Base-by-base conservation (phyloP, 192 early-diverging fungal genomes). In the Podila epicladia region DNA sequence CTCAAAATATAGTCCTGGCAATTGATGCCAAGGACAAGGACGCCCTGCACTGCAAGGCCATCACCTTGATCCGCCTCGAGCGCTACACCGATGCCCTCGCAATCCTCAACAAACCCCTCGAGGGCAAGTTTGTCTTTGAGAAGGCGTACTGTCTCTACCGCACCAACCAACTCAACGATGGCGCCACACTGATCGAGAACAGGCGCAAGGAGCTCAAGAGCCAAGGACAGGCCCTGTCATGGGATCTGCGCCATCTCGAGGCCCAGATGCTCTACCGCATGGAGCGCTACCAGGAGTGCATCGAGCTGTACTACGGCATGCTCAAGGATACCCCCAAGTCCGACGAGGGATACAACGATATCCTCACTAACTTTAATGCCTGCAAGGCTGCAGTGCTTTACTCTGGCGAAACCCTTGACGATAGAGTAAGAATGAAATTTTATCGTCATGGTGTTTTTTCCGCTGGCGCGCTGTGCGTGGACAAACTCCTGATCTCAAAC, bases 261-360 rank as follows among this genome's bases (percentile, higher is more conserved):
- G 92, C 88, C 29, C 93, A 94, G 85, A 74, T 92, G 86, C 88
- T 93, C 32, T 92, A 91, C 58, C 83, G 89, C 20, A 73, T 87
- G 72, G 91, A 92, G 65, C 70, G 87, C 38, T 91, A 86, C 50
- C 82, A 71, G 28, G 83, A 78, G 12, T 85, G 83, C 33, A 55
- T 89, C 11, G 83, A 77, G 19, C 58, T 86, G 50, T 85, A 85
- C 48, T 69, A 80, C 19, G 63, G 71, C 15, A 72, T 90, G 57
- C 69, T 90, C 37, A 57, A 83, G 20, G 82, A 85, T 62, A 79
- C 82, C 9, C 49, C 70, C 62, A 77, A 82, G 65, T 62, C 75
- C 5, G 82, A 86, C 22, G 77, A 82, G 53, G 59, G 72, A 32
- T 86, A 85, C 63, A 85, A 87, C 37, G 82, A 90, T 17, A 83